These are phyloP conservation scores for Penstemon davidsonii DNA, from an alignment of 257 asterid species.

Conservation along the genomic window DNA sequence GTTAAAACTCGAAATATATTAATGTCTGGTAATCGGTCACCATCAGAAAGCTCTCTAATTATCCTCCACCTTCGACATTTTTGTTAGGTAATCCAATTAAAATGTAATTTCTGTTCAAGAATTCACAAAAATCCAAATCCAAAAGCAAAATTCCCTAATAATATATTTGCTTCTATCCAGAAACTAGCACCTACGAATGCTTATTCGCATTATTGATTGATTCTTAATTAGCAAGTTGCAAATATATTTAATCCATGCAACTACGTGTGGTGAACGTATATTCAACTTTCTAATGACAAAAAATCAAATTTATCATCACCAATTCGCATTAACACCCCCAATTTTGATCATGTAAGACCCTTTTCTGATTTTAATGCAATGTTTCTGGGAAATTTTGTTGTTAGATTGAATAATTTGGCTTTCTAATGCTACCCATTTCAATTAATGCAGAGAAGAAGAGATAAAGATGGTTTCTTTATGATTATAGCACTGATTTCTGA, in stretches of 20 bases:
- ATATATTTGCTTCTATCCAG: too few relatives aligned
- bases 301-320: constrained; percentile 17
- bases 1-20: too few relatives aligned
- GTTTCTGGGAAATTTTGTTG: constrained; percentile 14
- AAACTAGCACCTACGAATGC: too few relatives aligned
- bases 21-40: background rate
- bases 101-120: too few relatives aligned
- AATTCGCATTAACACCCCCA: constrained; percentile 26
- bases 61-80: background rate
- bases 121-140: too few relatives aligned
- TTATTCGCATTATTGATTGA: too few relatives aligned
- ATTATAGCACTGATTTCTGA: constrained; percentile 26
- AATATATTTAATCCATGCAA: too few relatives aligned
- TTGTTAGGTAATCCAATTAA: background rate
- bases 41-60: background rate
- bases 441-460: constrained; percentile 32
- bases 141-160: too few relatives aligned
- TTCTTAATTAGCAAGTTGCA: too few relatives aligned
- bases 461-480: constrained; percentile 26
- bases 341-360: constrained; percentile 28
- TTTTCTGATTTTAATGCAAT: background rate
- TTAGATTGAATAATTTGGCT: constrained; percentile 7
- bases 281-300: constrained; percentile 23
- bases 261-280: too few relatives aligned
- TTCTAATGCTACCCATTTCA: constrained; percentile 17